phyloP scores from a whole-genome alignment of 1,139 yeast species.

The Candida pseudocylindracea region DNA sequence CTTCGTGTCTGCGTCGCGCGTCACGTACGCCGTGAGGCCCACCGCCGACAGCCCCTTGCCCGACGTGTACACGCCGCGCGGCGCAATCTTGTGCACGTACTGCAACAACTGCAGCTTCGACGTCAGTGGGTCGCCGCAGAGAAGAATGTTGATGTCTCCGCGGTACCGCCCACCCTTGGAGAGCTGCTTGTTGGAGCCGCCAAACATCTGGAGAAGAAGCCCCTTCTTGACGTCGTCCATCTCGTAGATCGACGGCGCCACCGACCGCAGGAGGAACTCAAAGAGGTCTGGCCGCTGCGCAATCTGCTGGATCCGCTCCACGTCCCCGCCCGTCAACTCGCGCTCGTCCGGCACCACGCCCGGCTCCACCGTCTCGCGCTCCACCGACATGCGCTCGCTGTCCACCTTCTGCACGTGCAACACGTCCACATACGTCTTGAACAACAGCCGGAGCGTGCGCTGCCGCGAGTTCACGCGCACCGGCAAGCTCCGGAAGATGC shows the following conservation, averaged over 20 bases:
- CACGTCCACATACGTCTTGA: constrained; percentile 85
- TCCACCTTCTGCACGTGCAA: constrained; percentile 83
- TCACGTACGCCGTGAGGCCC: constrained; percentile 91
- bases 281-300: constrained; percentile 60
- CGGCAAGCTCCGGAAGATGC: constrained; percentile 83
- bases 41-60: constrained; percentile 99
- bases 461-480: constrained; percentile 75
- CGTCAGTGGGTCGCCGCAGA: constrained; percentile 98
- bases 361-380: constrained; percentile 37
- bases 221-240: constrained; percentile 96
- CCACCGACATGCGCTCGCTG: constrained; percentile 61
- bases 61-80: constrained; percentile 92
- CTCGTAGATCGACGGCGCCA: constrained; percentile 92
- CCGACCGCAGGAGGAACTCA: constrained; percentile 71
- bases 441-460: constrained; percentile 62
- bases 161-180: constrained; percentile 84
- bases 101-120: constrained; percentile 86
- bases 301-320: constrained; percentile 34
- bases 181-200: constrained; percentile 84
- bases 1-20: constrained; percentile 82
- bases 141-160: constrained; percentile 78
- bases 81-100: constrained; percentile 93
- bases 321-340: constrained; percentile 51
- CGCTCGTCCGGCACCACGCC: constrained; percentile 30
- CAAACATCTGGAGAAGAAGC: constrained; percentile 72